Evolutionary conservation across 2,329 filamentous ascomycete species (phyloP).

Genomic region (Fusarium oxysporum): DNA sequence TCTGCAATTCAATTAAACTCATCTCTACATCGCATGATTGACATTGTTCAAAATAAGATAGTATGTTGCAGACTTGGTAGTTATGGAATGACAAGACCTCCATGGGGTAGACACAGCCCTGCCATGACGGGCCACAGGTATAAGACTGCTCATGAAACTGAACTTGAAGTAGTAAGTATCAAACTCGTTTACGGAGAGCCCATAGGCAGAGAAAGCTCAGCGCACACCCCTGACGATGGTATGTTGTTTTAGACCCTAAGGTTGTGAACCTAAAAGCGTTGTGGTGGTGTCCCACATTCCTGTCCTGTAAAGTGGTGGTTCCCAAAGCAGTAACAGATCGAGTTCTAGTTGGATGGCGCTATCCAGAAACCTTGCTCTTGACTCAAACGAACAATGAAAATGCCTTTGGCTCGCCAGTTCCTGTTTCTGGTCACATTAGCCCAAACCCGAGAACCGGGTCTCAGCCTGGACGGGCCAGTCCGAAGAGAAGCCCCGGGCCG

Average conservation of each 20-base stretch:
- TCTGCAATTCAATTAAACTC: background rate
- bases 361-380: conserved; percentile 13
- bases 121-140: background rate
- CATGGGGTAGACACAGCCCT: background rate
- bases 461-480: conserved; percentile 29
- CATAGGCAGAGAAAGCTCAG: background rate
- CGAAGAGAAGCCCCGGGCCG: conserved; percentile 3
- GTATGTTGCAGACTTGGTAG: background rate
- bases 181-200: background rate
- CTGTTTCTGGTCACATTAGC: conserved; percentile 9
- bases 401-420: background rate
- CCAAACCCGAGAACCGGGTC: conserved; percentile 11
- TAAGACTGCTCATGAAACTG: background rate
- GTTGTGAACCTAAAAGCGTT: conserved; percentile 3
- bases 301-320: conserved; percentile 4
- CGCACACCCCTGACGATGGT: background rate
- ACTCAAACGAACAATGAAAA: background rate
- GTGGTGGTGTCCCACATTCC: conserved; percentile 35
- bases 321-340: conserved; percentile 17
- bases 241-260: conserved; percentile 13
- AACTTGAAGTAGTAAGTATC: background rate
- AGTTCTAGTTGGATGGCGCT: background rate
- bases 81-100: background rate
- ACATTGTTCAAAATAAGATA: background rate
- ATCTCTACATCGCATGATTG: background rate